Percentiles rank a stretch among this genome's conserved stretches.
phyloP scores from a whole-genome alignment of 768 basidiomycete species.

The Stropharia rugosoannulata region DNA sequence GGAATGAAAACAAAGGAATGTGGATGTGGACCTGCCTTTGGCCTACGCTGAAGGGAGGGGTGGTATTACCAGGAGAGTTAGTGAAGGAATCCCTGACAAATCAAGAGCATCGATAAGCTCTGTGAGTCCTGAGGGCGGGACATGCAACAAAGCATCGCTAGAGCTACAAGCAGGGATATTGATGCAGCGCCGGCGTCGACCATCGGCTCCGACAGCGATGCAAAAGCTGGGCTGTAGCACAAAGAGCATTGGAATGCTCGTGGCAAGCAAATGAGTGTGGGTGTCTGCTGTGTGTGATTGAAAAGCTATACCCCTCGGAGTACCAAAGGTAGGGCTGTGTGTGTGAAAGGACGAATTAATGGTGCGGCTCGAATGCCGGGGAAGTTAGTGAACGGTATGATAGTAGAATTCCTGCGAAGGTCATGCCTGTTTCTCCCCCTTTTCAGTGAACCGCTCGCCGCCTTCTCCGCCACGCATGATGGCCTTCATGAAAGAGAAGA shows the following conservation, averaged over 20 bases:
- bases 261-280: slow-evolving; percentile 2
- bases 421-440: slow-evolving; percentile 16
- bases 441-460: slow-evolving; percentile 39
- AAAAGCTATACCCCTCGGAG: neutral
- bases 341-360: neutral
- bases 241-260: neutral
- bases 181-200: neutral
- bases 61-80: neutral
- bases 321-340: neutral
- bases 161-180: neutral
- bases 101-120: neutral
- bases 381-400: neutral
- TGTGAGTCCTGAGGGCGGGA: neutral
- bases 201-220: neutral
- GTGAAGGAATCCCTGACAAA: too few relatives aligned
- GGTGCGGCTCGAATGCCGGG: neutral
- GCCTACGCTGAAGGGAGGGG: neutral
- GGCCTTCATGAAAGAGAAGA: slow-evolving; percentile 84
- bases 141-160: neutral
- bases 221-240: neutral
- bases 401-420: neutral
- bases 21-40: neutral
- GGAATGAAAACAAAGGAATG: neutral
- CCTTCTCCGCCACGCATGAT: slow-evolving; percentile 83
- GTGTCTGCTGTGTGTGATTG: neutral